These are phyloP conservation scores for Acanthamoeba healyi DNA, from an alignment of 208 protist genomes.

Conservation along the genomic window DNA sequence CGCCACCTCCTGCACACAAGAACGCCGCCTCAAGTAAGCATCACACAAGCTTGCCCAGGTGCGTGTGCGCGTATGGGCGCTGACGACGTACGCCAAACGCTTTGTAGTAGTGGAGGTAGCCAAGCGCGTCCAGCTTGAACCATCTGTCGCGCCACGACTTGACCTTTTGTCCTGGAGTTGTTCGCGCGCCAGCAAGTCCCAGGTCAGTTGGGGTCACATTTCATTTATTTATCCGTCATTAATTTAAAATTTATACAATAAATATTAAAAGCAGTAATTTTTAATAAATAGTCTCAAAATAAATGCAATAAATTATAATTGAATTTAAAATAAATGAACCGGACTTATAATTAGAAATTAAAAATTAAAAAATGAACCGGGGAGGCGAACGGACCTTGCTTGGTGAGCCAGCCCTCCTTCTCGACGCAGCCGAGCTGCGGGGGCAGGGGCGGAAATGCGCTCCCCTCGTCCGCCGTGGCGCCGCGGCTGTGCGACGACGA, in stretches of 20 bases:
- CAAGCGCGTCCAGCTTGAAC: slow-evolving; percentile 34
- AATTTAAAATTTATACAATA: not conserved
- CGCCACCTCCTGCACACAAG: not conserved
- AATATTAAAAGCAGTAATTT: not conserved
- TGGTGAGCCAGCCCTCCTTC: slow-evolving; percentile 71
- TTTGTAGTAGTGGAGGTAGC: slow-evolving; percentile 56
- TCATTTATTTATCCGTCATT: not conserved
- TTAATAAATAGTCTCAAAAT: not conserved
- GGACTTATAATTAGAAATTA: not conserved
- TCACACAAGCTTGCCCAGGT: too few species aligned
- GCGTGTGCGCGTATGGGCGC: not conserved
- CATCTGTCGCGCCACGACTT: slow-evolving; percentile 41
- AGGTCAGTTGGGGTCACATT: too few species aligned
- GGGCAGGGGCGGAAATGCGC: not conserved
- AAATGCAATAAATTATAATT: not conserved
- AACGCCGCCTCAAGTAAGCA: too few species aligned
- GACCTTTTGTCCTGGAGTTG: slow-evolving; percentile 39
- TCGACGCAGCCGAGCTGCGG: not conserved
- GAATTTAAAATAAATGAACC: not conserved
- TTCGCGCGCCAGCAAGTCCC: too few species aligned
- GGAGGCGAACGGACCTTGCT: not conserved
- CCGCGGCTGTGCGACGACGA: not conserved
- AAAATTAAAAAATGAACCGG: too few species aligned
- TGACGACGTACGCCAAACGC: not conserved
- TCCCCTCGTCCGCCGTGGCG: not conserved